Base-by-base conservation (phyloP, 805 yeast species). In the Metschnikowia kunwiensis region DNA sequence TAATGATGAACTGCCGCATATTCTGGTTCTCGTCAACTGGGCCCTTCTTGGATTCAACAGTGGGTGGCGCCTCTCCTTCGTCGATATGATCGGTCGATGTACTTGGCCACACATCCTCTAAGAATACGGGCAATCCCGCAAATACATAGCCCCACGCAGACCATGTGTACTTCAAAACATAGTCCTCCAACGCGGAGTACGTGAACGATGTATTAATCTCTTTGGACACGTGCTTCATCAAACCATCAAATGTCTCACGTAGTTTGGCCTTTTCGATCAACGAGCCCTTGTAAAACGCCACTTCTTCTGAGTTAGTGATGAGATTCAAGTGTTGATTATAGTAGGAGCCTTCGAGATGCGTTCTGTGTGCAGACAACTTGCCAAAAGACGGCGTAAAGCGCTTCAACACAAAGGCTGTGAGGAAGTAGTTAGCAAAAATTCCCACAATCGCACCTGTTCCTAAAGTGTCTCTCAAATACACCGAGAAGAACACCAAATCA, bases 101-200 rank as follows among this genome's bases (percentile, higher is more conserved):
- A n/a, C 48, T 47, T 5, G 65, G 65, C 65, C 62, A 61, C 22
- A 63, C 43, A 36, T 68, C 73, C 13, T 80, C 81, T 39, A 86
- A 58, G 34, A 88, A 77, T 12, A 89, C 89, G 2, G 97, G 97
- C 44, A 89, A 73, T 1, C 95, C 83, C 0, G 96, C 86, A 63
- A 86, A 88, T 15, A 88, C 61, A 57, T 87, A 88, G n/a, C 97
- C 96, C 63, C 89, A 74, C 0, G 94, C 96, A 3, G 96, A 87
- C 97, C 97, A 89, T 9, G 91, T 78, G 55, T 86, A 87, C 62
- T 88, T 89, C 58, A 89, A 73, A 31, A 88, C 77, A 53, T 87
- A 86, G 55, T 87, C 94, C 63, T 89, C 96, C 41, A 84, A 60
- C 43, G 86, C 69, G 34, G 80, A 81, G 58, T 87, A 89, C 8